Base-by-base conservation (phyloP, 2,329 filamentous ascomycete species). In the Emydomyces testavorans region DNA sequence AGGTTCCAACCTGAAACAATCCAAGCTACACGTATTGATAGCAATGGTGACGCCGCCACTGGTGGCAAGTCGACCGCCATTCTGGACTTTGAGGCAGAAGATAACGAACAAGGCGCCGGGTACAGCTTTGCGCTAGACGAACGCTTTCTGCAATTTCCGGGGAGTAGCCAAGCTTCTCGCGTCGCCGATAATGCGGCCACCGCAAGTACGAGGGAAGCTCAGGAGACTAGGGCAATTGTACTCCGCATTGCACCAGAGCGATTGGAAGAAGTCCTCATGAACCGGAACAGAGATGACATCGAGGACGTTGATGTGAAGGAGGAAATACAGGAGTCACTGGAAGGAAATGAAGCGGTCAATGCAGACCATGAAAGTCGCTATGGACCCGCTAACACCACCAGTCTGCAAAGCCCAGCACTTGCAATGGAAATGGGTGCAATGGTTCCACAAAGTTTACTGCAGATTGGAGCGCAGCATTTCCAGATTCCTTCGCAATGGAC, bases 391-490 rank as follows among this genome's bases (percentile, higher is more conserved):
- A 1, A 28, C 28, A 15, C 7, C 18, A 13, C 21, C 2, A 15
- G 15, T 16, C 7, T 16, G 21, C 45, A 47, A 23, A 21, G n/a
- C 8, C 13, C 31, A 18, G 24, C 20, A 13, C 6, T 20, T 20
- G 28, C 16, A 29, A 29, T 29, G 43, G 32, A 46, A 36, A n/a
- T 15, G 21, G n/a, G 24, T 21, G 35, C 16, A 39, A 21, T 20
- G n/a, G 45, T 24, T 23, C 5, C 26, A 7, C 16, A 47, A 18
- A 24, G 6, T 11, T 11, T 47, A 2, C 4, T 40, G 35, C 45
- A 47, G 6, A 40, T 47, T n/a, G 45, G 45, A 23, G 45, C 45
- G 7, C 45, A 47, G 13, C 36, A 47, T 11, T 40, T 15, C 13
- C 26, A 39, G 8, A 7, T 1, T 11, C 11, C 18, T 7, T 6